Evolutionary conservation across 2,329 filamentous ascomycete species (phyloP).

Genomic region (Boeremia lycopersici): DNA sequence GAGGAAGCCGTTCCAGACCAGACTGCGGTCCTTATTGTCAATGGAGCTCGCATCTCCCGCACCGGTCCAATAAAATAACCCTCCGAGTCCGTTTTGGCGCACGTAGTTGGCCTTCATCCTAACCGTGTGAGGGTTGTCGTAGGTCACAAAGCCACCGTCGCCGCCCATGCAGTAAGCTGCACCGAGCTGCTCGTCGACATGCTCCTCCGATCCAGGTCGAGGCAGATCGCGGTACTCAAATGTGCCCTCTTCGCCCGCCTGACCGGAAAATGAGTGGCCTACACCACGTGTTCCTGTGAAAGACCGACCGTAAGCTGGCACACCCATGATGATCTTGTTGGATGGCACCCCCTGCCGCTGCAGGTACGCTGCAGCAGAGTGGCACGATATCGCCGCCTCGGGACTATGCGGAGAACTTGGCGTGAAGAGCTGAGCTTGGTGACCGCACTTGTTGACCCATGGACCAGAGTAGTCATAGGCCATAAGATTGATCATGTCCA

Average conservation of each 20-base stretch:
- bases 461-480: slow-evolving; percentile 79
- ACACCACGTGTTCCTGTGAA: slow-evolving; percentile 70
- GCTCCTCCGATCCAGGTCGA: slow-evolving; percentile 64
- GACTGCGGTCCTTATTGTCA: slow-evolving; percentile 56
- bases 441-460: slow-evolving; percentile 71
- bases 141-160: slow-evolving; percentile 78
- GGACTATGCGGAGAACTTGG: slow-evolving; percentile 61
- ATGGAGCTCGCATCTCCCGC: slow-evolving; percentile 65
- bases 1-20: slow-evolving; percentile 66
- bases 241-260: slow-evolving; percentile 67
- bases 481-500: slow-evolving; percentile 80
- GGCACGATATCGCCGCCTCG: slow-evolving; percentile 63
- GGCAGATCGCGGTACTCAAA: slow-evolving; percentile 79
- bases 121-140: slow-evolving; percentile 79
- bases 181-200: slow-evolving; percentile 68
- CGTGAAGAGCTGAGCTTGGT: slow-evolving; percentile 77
- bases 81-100: slow-evolving; percentile 72
- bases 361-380: slow-evolving; percentile 69
- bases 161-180: slow-evolving; percentile 75
- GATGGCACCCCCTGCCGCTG: slow-evolving; percentile 69
- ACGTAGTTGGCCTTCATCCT: slow-evolving; percentile 76
- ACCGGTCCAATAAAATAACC: slow-evolving; percentile 83
- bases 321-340: slow-evolving; percentile 75
- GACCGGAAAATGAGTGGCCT: slow-evolving; percentile 63
- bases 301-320: slow-evolving; percentile 76